Evolutionary conservation across 805 yeast species (phyloP), one percentile per base, ranked within the genome.

Genomic region (Vanderwaltozyma verrucispora): DNA sequence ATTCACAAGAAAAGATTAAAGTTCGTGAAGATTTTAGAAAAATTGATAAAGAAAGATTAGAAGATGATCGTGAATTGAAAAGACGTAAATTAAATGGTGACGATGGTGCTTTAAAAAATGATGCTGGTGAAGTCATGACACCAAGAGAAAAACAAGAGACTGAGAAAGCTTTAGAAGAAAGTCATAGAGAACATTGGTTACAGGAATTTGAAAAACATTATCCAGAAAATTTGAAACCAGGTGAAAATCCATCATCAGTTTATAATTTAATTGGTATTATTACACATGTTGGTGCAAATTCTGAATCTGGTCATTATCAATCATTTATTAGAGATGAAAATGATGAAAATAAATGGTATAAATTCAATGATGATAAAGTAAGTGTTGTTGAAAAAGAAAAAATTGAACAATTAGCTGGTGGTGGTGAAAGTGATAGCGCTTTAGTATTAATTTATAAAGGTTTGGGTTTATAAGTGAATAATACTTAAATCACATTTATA

Each of bases 261-360:
- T 92, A 92, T 55, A 87, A 86, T 46, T 72, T 92, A 46, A 65
- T 68, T 28, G 86, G 94, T 2, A 74, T 92, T 18, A 75, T 92
- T 42, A 86, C 97, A 1, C 99, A 92, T 63, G 82, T 80, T 54
- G 99, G 99, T 35, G 78, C 95, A 7, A 77, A 88, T 31, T 96
- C 97, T 0, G 97, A 92, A 59, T 81, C 95, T 21, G 99, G 99
- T 14, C 99, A 92, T 62, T 92, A 92, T 62, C 96, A 88, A 63
- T 78, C 89, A 21, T 92, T 84, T 63, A 79, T 82, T 13, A 78
- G 74, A 50, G 92, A 88, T 59, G 74, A 69, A 25, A 62, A 61
- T 15, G 86, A 80, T 52, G 88, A 83, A 24, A 78, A 81, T 34
- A 72, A 68, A 45, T 92, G 99, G 99, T 89, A 84, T 80, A 80